Conservation (phyloP, 306 rosid species). For the Biancaea sappan region DNA sequence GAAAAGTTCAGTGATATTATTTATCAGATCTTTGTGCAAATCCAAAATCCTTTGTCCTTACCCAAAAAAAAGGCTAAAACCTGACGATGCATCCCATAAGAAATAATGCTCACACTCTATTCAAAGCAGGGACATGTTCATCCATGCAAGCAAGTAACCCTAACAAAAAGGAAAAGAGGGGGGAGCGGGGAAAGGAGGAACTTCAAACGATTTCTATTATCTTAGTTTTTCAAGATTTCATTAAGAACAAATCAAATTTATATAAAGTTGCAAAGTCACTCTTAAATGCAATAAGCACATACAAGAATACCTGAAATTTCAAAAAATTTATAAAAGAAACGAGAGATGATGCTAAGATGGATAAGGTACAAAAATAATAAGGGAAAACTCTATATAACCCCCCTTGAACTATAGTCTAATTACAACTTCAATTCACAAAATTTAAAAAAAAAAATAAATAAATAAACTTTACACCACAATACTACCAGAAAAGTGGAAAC, state of each 20-base stretch:
- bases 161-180: neutral
- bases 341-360: neutral
- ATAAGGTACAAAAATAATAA: neutral
- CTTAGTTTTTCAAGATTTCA: constrained; percentile 8
- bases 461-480: too few relatives aligned
- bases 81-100: constrained; percentile 11
- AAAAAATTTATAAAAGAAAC: neutral
- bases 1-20: neutral
- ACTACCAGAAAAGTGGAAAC: too few relatives aligned
- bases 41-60: neutral
- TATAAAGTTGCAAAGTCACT: neutral
- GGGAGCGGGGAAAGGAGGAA: too few relatives aligned
- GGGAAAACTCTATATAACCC: too few relatives aligned
- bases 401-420: too few relatives aligned
- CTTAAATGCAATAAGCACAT: neutral
- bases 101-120: neutral
- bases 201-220: neutral
- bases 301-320: neutral
- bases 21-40: neutral
- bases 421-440: too few relatives aligned
- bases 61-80: constrained; percentile 5
- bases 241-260: neutral
- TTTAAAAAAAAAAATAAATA: too few relatives aligned
- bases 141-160: neutral
- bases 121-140: neutral